Conservation (phyloP, 768 basidiomycete species). For the Polyporus arcularius region DNA sequence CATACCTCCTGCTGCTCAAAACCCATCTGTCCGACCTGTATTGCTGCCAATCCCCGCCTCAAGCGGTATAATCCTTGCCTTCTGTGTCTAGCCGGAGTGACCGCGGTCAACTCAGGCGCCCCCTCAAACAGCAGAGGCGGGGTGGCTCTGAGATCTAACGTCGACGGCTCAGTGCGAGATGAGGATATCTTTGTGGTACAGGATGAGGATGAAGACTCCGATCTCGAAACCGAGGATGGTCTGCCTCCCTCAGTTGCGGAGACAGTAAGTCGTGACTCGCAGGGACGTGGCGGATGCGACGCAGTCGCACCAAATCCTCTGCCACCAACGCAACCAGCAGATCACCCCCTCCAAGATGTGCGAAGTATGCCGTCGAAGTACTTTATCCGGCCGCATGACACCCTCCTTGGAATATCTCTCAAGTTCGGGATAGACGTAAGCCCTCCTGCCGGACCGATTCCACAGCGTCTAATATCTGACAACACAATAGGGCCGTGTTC, state of each 20-base stretch:
- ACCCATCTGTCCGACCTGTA: slow-evolving; percentile 65
- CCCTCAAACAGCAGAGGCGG: slow-evolving; percentile 16
- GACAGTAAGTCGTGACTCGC: too few relatives aligned
- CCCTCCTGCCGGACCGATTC: slow-evolving; percentile 2
- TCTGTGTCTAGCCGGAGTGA: slow-evolving; percentile 57
- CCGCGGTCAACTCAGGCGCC: slow-evolving; percentile 13
- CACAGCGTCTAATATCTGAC: background rate
- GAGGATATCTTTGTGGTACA: slow-evolving; percentile 67
- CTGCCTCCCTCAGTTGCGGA: background rate
- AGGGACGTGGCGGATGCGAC: too few relatives aligned
- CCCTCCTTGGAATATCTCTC: slow-evolving; percentile 64
- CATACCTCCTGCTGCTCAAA: slow-evolving; percentile 64
- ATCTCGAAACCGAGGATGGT: slow-evolving; percentile 27
- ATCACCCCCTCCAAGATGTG: background rate
- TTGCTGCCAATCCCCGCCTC: slow-evolving; percentile 61
- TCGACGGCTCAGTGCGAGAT: slow-evolving; percentile 59
- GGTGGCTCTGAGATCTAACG: slow-evolving; percentile 31
- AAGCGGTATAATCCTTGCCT: slow-evolving; percentile 73
- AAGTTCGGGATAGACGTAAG: slow-evolving; percentile 63
- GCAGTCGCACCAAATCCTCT: too few relatives aligned
- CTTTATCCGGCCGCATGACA: slow-evolving; percentile 57
- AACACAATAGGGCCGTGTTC: slow-evolving; percentile 46
- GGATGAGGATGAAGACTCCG: slow-evolving; percentile 58
- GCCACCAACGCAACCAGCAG: background rate
- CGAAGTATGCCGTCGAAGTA: slow-evolving; percentile 38